Percentiles rank a stretch among this genome's conserved stretches.
Evolutionary conservation across 176 grass and related monocot species (phyloP).

Genomic region (Cenchrus americanus): DNA sequence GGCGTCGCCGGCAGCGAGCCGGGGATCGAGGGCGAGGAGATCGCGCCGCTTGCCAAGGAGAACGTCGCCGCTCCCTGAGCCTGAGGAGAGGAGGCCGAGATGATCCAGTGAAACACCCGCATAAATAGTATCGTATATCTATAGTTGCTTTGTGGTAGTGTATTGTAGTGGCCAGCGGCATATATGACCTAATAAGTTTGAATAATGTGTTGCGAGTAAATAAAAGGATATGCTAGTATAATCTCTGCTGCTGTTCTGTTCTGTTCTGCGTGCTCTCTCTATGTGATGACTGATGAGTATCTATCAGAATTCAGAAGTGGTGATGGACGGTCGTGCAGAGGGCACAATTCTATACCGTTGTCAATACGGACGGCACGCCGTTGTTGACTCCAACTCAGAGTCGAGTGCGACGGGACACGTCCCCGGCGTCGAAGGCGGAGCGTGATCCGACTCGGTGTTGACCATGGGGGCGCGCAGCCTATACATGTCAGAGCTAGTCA

Average conservation of each 20-base stretch:
- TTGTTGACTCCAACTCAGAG: background rate
- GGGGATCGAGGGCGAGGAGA: slow-evolving; percentile 76
- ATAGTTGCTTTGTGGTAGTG: slow-evolving; percentile 27
- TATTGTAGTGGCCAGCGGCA: slow-evolving; percentile 15
- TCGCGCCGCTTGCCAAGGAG: slow-evolving; percentile 78
- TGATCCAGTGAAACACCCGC: background rate
- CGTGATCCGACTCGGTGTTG: background rate
- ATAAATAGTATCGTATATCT: background rate
- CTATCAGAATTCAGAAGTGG: background rate
- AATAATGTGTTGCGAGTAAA: slow-evolving; percentile 11
- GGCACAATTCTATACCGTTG: background rate
- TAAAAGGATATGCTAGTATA: background rate
- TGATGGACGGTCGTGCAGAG: too few species aligned
- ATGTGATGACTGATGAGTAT: background rate
- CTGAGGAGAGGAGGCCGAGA: background rate
- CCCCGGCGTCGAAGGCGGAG: background rate
- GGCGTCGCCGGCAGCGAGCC: slow-evolving; percentile 60
- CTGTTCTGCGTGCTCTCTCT: background rate
- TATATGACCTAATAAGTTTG: background rate
- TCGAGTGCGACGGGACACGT: background rate
- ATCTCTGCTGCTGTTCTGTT: background rate
- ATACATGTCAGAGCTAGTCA: too few species aligned
- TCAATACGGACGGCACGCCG: background rate
- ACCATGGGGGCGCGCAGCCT: too few species aligned
- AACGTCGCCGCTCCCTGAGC: slow-evolving; percentile 84